Base-by-base conservation (phyloP, 2,329 filamentous ascomycete species). In the Amphichorda felina region DNA sequence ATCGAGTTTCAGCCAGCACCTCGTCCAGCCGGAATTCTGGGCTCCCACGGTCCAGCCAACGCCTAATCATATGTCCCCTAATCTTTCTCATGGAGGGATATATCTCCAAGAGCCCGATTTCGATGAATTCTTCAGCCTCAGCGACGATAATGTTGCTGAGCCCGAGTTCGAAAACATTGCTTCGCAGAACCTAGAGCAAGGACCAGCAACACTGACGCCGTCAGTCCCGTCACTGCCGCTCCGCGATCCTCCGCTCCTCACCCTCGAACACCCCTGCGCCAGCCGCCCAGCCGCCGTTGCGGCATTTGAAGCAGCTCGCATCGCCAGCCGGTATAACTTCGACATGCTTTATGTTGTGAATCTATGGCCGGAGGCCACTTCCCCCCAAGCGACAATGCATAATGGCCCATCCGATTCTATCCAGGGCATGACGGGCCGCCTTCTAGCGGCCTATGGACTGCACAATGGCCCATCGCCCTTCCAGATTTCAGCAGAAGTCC, bases 291-390 rank as follows among this genome's bases (percentile, higher is more conserved):
- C 64, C 11, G 55, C 63, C 14, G 54, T 60, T 1, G 70, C 68
- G 3, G 71, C 71, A 7, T 64, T 71, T 32, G 63, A 71, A 48
- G 68, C 68, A 7, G 69, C 70, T 1, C 59, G 67, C 22, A 71
- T 77, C 27, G 72, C 72, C 5, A 61, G 57, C 4, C 63, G 65
- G 36, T 73, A 73, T 49, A 60, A 70, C 36, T 74, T 77, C 35
- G 68, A 74, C 42, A 56, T 76, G 17, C 60, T 75, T 10, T 77
- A 76, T 42, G 63, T 76, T 21, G 64, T 75, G 41, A 74, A 70
- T 41, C 53, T 76, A 11, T 75, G 72, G 71, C 70, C 72, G 16
- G 49, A 51, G 16, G 39, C 42, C 33, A 41, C 43, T n/a, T 10
- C 17, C 10, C 13, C 33, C 15, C 18, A 25, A 39, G 38, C 6